Conservation (phyloP, 2,329 filamentous ascomycete genomes). For the Hortaea werneckii region DNA sequence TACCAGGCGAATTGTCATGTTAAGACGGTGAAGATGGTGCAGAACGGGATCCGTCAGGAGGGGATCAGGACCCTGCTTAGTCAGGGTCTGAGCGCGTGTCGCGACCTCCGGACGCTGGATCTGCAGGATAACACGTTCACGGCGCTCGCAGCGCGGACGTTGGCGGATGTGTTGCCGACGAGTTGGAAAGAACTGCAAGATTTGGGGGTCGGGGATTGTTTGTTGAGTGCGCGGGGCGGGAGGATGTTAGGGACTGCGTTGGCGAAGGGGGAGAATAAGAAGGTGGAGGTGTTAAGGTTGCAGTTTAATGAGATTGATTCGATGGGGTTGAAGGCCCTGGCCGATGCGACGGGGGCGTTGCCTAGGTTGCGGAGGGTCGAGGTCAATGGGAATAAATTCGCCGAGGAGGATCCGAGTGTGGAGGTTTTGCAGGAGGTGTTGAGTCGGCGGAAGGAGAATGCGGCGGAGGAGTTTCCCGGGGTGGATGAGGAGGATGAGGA, state of each 20-base stretch:
- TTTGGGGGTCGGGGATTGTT: slow-evolving; percentile 79
- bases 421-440: slow-evolving; percentile 55
- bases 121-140: slow-evolving; percentile 98
- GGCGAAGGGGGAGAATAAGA: slow-evolving; percentile 62
- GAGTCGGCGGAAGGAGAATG: slow-evolving; percentile 48
- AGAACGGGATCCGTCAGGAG: slow-evolving; percentile 93
- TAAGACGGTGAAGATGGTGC: slow-evolving; percentile 88
- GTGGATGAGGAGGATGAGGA: slow-evolving; percentile 63
- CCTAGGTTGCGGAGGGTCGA: slow-evolving; percentile 76
- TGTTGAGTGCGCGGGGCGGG: slow-evolving; percentile 69
- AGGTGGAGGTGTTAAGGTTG: slow-evolving; percentile 69
- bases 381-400: slow-evolving; percentile 91
- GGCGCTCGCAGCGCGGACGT: slow-evolving; percentile 62
- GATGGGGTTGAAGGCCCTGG: slow-evolving; percentile 61
- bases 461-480: slow-evolving; percentile 41
- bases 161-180: slow-evolving; percentile 63
- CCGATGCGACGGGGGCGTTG: slow-evolving; percentile 54
- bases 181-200: slow-evolving; percentile 66
- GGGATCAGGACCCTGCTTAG: slow-evolving; percentile 74
- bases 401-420: slow-evolving; percentile 70
- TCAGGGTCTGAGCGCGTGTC: slow-evolving; percentile 64
- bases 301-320: slow-evolving; percentile 92
- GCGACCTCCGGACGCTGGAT: slow-evolving; percentile 65
- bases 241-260: slow-evolving; percentile 64
- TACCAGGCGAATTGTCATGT: slow-evolving; percentile 73